Evolutionary conservation across 805 yeast genomes (phyloP).

Genomic region (Blastobotrys attinorum): DNA sequence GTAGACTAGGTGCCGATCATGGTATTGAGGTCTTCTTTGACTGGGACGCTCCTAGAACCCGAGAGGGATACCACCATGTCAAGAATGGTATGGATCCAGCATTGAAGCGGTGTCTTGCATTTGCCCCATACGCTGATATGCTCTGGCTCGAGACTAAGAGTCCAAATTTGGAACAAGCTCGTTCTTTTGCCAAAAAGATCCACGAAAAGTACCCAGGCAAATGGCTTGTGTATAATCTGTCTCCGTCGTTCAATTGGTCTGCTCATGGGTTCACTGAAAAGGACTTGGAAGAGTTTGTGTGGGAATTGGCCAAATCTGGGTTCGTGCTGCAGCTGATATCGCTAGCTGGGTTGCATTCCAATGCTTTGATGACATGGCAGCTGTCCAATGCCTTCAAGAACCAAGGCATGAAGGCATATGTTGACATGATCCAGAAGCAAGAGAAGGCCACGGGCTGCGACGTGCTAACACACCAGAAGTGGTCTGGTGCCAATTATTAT

Average conservation of each 20-base stretch:
- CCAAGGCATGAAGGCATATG: slow-evolving; percentile 55
- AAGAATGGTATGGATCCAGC: slow-evolving; percentile 47
- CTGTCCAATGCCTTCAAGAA: slow-evolving; percentile 40
- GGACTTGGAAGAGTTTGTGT: slow-evolving; percentile 41
- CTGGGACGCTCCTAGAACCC: slow-evolving; percentile 54
- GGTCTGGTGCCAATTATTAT: slow-evolving; percentile 54
- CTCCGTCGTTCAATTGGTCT: slow-evolving; percentile 56
- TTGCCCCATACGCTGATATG: slow-evolving; percentile 52
- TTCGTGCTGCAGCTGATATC: slow-evolving; percentile 54
- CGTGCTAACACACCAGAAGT: slow-evolving; percentile 50
- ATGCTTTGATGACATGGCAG: slow-evolving; percentile 45
- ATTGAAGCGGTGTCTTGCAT: slow-evolving; percentile 43
- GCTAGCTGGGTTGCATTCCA: slow-evolving; percentile 50
- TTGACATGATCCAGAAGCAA: slow-evolving; percentile 40
- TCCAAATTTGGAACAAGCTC: slow-evolving; percentile 47
- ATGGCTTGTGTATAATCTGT: slow-evolving; percentile 51
- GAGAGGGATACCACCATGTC: slow-evolving; percentile 48
- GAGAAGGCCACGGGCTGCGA: slow-evolving; percentile 43
- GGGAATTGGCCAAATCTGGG: slow-evolving; percentile 49
- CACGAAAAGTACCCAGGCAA: slow-evolving; percentile 42
- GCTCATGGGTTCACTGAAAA: slow-evolving; percentile 45
- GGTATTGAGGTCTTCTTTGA: slow-evolving; percentile 39
- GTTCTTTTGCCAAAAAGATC: slow-evolving; percentile 38
- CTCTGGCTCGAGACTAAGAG: slow-evolving; percentile 58
- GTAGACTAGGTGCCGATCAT: slow-evolving; percentile 26